Base-by-base conservation (phyloP, 1,284 basidiomycete species). In the Wallemia ichthyophaga region DNA sequence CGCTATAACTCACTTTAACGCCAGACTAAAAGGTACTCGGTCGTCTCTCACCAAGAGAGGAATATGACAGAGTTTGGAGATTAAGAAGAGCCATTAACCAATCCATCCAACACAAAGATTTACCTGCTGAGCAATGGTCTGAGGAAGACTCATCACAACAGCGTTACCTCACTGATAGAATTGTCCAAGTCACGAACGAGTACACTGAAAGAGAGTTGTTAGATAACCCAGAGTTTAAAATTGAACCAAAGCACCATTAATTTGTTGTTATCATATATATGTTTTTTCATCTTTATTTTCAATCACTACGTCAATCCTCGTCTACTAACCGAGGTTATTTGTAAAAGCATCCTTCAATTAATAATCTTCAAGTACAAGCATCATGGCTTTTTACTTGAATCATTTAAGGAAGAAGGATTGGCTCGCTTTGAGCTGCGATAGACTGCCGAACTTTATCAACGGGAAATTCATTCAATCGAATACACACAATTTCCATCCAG, bases 1-100 rank as follows among this genome's bases (percentile, higher is more conserved):
- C n/a, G n/a, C n/a, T n/a, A n/a, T n/a, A n/a, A n/a, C n/a, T n/a
- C n/a, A n/a, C n/a, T n/a, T n/a, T n/a, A n/a, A n/a, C n/a, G n/a
- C n/a, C n/a, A n/a, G n/a, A n/a, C 15, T 33, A 26, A 0, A 62
- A 94, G 88, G 89, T 89, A 48, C 69, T 98, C 65, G 70, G 68
- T 57, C 89, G 92, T 69, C 74, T 98, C 65, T 80, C 85, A 53
- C 75, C 77, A 53, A 75, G 77, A 58, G 82, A 95, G 73, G 68
- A 74, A 27, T 96, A 92, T 72, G 91, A 96, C 77, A 85, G 92
- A 62, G 80, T 79, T 60, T 95, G 75, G 78, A 85, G 94, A 64
- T 75, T 94, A 70, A 85, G 88, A 68, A 75, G 81, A 57, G 88
- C 89, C 32, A 78, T 80, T 58, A 83, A 89, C 64, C 77, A 79